Evolutionary conservation across 208 protist genomes (phyloP).

Genomic region (Acanthamoeba healyi): DNA sequence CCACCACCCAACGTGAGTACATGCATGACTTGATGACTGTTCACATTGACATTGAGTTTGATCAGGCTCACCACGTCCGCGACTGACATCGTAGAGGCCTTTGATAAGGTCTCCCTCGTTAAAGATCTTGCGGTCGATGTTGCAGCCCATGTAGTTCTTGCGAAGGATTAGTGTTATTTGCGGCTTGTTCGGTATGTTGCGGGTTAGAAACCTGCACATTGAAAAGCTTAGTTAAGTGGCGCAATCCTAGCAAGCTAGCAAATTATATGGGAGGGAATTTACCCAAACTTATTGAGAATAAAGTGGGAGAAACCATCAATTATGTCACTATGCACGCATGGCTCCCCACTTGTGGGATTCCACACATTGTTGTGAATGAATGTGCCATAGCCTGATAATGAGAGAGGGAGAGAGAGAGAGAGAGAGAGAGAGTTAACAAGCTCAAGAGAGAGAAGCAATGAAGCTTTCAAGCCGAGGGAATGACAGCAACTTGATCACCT

Average conservation of each 20-base stretch:
- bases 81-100: neutral
- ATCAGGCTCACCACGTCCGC: neutral
- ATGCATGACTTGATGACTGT: too few relatives aligned
- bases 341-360: neutral
- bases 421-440: neutral
- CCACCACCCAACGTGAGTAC: neutral
- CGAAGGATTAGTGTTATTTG: constrained; percentile 3
- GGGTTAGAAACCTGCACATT: neutral
- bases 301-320: constrained; percentile 18
- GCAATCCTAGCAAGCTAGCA: neutral
- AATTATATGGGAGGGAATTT: neutral
- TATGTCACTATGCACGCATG: constrained; percentile 22
- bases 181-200: neutral
- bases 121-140: neutral
- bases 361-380: constrained; percentile 57
- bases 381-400: neutral
- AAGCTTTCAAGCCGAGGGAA: too few relatives aligned
- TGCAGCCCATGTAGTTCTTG: constrained; percentile 39
- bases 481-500: too few relatives aligned
- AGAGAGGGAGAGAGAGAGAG: neutral
- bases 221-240: too few relatives aligned
- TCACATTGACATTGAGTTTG: neutral
- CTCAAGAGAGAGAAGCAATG: neutral
- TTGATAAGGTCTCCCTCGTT: constrained; percentile 1
- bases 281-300: constrained; percentile 14